Base-by-base conservation (phyloP, 352 stramenopile species). In the Globisporangium acanthophoron region DNA sequence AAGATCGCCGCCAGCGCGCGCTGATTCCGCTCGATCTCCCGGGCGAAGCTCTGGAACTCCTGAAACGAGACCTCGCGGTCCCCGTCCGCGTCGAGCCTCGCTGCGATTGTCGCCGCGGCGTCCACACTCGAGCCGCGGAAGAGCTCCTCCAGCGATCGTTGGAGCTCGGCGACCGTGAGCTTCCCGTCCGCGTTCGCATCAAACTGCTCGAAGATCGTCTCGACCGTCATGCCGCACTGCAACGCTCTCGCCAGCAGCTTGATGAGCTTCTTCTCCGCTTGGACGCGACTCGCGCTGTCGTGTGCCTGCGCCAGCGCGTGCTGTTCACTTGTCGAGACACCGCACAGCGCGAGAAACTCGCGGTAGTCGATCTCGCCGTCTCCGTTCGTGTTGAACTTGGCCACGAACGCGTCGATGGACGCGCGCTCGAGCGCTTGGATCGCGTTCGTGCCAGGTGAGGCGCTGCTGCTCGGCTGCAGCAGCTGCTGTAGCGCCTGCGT, bases 141-240 rank as follows among this genome's bases (percentile, higher is more conserved):
- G 6, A 94, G 59, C 24, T 72, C 54, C n/a, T 80, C 58, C n/a
- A 94, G 64, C 5, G 66, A 63, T 11, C 50, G 53, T 35, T 84
- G 67, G 52, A 92, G 88, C 54, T 94, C 85, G 5, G 52, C 31
- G 0, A 79, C 33, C 0, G 71, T 87, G 21, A 94, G 78, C 18
- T 59, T 68, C 3, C 85, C 78, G 33, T 90, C 83, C 0, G 61
- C 69, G 44, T 92, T 74, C 1, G 60, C 54, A 58, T 94, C 85
- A 49, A 94, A 92, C 3, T 94, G 68, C n/a, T 77, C 54, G 44
- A 96, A 96, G 5, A 92, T 67, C 16, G 92, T 69, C 11, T 75
- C 65, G 5, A 88, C 58, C 0, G 52, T 67, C 53, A 92, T 64
- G 0, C 81, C 85, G 31, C 56, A 61, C 7, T 63, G 58, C 46